Evolutionary conservation across 176 grass and related monocot genomes (phyloP).

Genomic region (Musa beccarii): DNA sequence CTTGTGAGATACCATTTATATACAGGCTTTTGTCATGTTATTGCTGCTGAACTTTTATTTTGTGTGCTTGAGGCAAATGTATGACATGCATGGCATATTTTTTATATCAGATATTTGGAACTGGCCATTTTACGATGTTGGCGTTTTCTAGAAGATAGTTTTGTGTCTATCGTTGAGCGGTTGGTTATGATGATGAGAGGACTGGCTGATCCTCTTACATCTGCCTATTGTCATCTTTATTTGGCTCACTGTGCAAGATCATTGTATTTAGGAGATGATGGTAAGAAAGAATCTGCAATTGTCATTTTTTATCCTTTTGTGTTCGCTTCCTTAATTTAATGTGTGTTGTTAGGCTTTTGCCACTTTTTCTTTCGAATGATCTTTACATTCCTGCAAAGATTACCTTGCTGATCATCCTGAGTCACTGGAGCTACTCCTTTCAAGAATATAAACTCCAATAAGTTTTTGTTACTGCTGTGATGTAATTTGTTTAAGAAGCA

Average conservation of each 20-base stretch:
- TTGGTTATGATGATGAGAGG: slow-evolving; percentile 25
- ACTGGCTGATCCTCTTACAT: slow-evolving; percentile 18
- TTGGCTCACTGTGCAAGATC: slow-evolving; percentile 11
- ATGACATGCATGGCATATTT: neutral
- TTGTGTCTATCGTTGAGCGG: slow-evolving; percentile 11
- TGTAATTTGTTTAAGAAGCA: no score
- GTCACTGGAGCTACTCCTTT: no score
- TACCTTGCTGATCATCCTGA: no score
- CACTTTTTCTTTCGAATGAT: neutral
- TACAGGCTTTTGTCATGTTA: neutral
- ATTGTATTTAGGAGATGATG: neutral
- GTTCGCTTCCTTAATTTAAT: neutral
- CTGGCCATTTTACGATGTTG: slow-evolving; percentile 22
- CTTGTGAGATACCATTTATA: neutral
- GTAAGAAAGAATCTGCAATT: slow-evolving; percentile 4
- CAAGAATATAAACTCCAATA: no score
- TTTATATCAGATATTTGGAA: slow-evolving; percentile 20
- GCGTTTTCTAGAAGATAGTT: slow-evolving; percentile 17
- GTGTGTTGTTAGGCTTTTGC: neutral
- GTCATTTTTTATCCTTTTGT: neutral
- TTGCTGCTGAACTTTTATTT: neutral
- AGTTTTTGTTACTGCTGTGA: no score
- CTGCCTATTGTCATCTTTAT: slow-evolving; percentile 24
- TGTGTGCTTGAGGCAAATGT: neutral
- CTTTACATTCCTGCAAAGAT: no score